These are phyloP conservation scores for Fomitopsis pulvina DNA, from an alignment of 768 basidiomycete genomes.

Conservation along the genomic window DNA sequence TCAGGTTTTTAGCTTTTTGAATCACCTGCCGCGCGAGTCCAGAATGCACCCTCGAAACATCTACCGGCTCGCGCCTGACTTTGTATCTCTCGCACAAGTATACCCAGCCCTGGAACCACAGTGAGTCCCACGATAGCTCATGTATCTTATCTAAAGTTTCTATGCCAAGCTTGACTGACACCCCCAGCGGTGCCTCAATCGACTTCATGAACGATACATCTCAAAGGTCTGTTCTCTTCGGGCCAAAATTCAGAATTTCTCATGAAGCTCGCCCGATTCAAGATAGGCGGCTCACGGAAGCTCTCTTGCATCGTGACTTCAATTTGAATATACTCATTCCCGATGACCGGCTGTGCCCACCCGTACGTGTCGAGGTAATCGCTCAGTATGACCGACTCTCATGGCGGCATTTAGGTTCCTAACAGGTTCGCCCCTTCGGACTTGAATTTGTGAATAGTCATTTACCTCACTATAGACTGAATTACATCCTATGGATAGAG, in stretches of 20 bases:
- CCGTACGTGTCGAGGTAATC: constrained; percentile 41
- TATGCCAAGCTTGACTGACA: constrained; percentile 18
- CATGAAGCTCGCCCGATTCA: constrained; percentile 1
- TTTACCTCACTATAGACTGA: constrained; percentile 53
- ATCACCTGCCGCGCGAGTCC: not conserved
- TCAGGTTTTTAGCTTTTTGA: too few relatives aligned
- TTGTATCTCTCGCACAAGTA: constrained; percentile 44
- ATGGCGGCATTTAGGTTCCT: constrained; percentile 45
- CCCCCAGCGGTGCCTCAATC: constrained; percentile 36
- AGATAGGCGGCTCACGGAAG: constrained; percentile 68
- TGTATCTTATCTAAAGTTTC: not conserved
- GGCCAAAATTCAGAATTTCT: not conserved
- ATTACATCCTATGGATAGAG: constrained; percentile 84
- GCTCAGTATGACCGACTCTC: not conserved
- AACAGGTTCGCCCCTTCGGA: constrained; percentile 44
- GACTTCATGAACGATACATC: constrained; percentile 72
- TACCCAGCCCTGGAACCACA: constrained; percentile 51
- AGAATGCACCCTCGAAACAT: constrained; percentile 43
- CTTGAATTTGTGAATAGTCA: not conserved
- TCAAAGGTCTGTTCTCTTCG: constrained; percentile 44
- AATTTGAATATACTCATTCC: constrained; percentile 54
- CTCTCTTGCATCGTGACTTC: constrained; percentile 74
- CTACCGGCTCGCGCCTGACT: constrained; percentile 49
- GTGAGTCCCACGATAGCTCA: constrained; percentile 30
- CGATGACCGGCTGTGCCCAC: constrained; percentile 75